phyloP scores from a whole-genome alignment of 495 filamentous ascomycete species.

The Aspergillus baeticus region DNA sequence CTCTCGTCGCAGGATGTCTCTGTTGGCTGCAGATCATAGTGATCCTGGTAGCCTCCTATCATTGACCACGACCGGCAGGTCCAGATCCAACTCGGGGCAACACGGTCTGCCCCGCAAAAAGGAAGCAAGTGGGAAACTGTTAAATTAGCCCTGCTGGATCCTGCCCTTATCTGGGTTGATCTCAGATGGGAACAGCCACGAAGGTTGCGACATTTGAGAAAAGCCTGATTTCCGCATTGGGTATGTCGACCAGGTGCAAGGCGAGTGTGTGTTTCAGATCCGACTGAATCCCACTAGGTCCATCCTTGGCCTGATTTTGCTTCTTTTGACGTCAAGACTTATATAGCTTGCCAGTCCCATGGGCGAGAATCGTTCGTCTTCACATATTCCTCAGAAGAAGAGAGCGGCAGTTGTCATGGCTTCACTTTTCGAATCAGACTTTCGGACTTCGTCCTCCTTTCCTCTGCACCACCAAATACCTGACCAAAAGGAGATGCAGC shows the following conservation, averaged over 20 bases:
- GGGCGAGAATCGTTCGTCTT: not conserved
- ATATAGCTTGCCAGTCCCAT: not conserved
- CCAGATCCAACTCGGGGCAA: not conserved
- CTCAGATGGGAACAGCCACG: not conserved
- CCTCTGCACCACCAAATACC: not conserved
- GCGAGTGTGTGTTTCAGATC: not conserved
- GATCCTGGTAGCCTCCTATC: not conserved
- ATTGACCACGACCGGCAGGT: not conserved
- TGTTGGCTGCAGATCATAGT: constrained; percentile 2
- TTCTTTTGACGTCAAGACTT: constrained; percentile 1
- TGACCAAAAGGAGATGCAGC: not conserved
- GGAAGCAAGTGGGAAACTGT: not conserved
- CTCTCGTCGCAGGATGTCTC: not conserved
- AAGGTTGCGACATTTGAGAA: no score
- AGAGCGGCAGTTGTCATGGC: not conserved
- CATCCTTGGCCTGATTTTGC: not conserved
- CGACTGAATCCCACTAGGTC: not conserved
- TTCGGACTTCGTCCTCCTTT: not conserved
- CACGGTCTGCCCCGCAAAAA: not conserved
- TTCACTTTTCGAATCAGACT: not conserved
- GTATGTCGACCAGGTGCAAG: not conserved
- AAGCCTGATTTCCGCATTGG: not conserved
- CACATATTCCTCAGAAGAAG: not conserved
- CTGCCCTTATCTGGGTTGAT: constrained; percentile 2
- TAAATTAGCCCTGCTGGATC: not conserved